Evolutionary conservation across 108 stramenopile genomes (phyloP).

Genomic region (Stephanodiscus minutulus): DNA sequence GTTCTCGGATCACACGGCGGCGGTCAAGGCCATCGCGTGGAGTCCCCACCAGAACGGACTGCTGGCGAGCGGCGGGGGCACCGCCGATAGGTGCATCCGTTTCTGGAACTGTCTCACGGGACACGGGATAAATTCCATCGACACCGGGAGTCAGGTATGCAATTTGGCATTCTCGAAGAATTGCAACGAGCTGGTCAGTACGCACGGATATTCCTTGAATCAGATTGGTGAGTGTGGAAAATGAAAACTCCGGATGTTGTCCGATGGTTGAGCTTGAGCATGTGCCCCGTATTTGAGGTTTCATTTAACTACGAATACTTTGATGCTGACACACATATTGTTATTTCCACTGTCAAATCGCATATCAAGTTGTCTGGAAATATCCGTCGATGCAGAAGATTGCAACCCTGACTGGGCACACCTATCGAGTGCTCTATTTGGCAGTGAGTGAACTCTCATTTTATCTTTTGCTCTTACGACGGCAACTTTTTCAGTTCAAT

Average conservation of each 20-base stretch:
- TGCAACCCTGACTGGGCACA: conserved; percentile 97
- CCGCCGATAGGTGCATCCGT: conserved; percentile 97
- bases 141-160: conserved; percentile 98
- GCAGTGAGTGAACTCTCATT: conserved; percentile 55
- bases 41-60: conserved; percentile 97
- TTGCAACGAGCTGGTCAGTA: conserved; percentile 97
- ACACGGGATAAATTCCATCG: conserved; percentile 78
- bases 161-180: conserved; percentile 96
- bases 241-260: neutral
- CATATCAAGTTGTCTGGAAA: conserved; percentile 39
- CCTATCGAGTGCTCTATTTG: conserved; percentile 94
- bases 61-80: conserved; percentile 97
- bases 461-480: neutral
- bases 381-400: conserved; percentile 96
- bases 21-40: conserved; percentile 99
- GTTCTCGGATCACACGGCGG: conserved; percentile 95
- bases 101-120: conserved; percentile 98
- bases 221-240: conserved; percentile 78
- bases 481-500: neutral
- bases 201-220: conserved; percentile 97
- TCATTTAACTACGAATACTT: neutral
- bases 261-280: neutral
- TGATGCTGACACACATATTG: neutral
- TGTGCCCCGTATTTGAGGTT: neutral
- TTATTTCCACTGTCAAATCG: conserved; percentile 36